phyloP scores from a whole-genome alignment of 192 early-diverging fungal genomes.

The Backusella australiensis region DNA sequence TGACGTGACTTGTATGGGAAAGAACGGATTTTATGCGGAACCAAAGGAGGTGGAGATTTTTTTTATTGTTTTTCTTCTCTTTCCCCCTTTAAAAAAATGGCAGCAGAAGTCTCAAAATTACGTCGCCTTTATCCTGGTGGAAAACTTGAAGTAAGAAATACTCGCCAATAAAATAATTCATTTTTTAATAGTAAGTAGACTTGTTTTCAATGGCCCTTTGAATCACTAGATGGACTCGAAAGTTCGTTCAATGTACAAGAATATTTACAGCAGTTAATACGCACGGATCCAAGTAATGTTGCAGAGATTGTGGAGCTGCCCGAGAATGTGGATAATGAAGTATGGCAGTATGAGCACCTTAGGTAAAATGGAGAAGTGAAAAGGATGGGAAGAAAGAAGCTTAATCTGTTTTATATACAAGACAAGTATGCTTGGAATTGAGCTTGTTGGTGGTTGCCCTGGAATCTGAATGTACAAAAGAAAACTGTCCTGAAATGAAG shows the following conservation, averaged over 20 bases:
- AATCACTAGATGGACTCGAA: constrained; percentile 61
- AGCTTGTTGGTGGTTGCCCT: constrained; percentile 72
- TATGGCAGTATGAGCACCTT: constrained; percentile 92
- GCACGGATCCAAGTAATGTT: constrained; percentile 61
- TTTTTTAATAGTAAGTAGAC: constrained; percentile 22
- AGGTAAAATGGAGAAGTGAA: constrained; percentile 43
- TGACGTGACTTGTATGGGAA: background rate
- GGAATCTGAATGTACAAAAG: constrained; percentile 71
- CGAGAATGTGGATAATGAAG: constrained; percentile 49
- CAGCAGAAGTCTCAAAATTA: constrained; percentile 4
- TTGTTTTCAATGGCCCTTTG: constrained; percentile 45
- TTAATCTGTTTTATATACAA: constrained; percentile 27
- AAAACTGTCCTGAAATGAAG: constrained; percentile 89
- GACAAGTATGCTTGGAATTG: constrained; percentile 85
- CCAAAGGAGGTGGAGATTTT: background rate
- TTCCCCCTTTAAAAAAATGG: background rate
- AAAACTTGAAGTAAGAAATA: constrained; percentile 25
- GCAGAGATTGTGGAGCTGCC: constrained; percentile 63
- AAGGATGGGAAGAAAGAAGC: background rate
- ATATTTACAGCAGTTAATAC: constrained; percentile 75
- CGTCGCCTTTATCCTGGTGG: constrained; percentile 30
- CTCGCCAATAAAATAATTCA: too few species aligned
- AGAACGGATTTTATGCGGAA: background rate
- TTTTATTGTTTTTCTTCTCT: background rate
- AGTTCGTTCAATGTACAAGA: constrained; percentile 74